Percentiles rank a stretch among this genome's conserved stretches.
phyloP scores from a whole-genome alignment of 257 asterid species.

The Solanum ossicruentum region DNA sequence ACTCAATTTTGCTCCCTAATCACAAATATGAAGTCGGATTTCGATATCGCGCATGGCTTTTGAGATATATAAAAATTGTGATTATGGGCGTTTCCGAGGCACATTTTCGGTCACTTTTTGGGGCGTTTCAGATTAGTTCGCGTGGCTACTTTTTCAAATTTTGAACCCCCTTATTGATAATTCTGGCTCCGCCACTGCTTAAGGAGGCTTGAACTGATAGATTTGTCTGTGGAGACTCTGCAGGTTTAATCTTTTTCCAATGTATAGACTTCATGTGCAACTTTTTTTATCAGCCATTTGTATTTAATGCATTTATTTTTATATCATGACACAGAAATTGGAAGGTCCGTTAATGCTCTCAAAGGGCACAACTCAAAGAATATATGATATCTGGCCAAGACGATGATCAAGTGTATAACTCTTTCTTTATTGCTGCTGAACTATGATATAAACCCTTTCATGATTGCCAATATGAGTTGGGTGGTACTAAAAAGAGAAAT shows the following conservation, averaged over 20 bases:
- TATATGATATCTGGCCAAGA: conserved; percentile 35
- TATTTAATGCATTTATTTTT: conserved; percentile 3
- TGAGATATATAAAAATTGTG: too few species aligned
- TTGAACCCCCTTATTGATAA: too few species aligned
- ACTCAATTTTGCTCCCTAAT: too few species aligned
- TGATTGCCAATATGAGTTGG: not conserved
- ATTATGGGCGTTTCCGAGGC: too few species aligned
- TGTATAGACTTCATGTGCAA: not conserved
- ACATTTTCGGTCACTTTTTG: too few species aligned
- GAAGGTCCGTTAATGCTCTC: conserved; percentile 45
- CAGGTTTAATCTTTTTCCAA: conserved; percentile 29
- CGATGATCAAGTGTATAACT: conserved; percentile 43
- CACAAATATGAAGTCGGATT: too few species aligned
- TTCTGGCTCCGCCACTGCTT: too few species aligned
- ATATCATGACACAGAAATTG: conserved; percentile 51
- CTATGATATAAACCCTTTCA: not conserved
- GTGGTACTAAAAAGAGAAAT: not conserved
- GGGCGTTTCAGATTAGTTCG: too few species aligned
- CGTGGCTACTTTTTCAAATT: too few species aligned
- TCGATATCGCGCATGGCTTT: too few species aligned
- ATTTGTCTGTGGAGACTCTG: conserved; percentile 45
- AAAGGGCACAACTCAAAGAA: conserved; percentile 41
- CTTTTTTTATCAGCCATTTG: not conserved
- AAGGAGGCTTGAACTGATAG: too few species aligned
- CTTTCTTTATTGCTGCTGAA: not conserved